Evolutionary conservation across 2,329 filamentous ascomycete genomes (phyloP).

Genomic region (Paradendryphiella salina): DNA sequence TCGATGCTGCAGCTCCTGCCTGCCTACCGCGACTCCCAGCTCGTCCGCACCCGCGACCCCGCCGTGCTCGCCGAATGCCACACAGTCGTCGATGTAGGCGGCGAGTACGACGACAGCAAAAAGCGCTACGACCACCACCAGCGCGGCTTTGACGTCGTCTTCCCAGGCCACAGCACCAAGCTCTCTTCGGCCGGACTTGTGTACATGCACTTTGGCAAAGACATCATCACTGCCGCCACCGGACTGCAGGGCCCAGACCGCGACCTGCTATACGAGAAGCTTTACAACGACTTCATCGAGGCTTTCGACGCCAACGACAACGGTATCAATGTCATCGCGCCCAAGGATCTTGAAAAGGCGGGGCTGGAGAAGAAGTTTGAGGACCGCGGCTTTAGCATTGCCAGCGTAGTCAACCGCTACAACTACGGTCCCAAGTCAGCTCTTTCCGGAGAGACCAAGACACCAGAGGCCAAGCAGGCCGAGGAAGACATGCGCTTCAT

Average conservation of each 20-base stretch:
- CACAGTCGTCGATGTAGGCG: constrained; percentile 97
- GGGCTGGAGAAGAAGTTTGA: constrained; percentile 81
- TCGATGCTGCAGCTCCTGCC: constrained; percentile 92
- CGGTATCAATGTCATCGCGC: constrained; percentile 82
- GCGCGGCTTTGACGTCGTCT: constrained; percentile 82
- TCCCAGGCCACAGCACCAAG: constrained; percentile 82
- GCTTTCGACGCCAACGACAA: constrained; percentile 98
- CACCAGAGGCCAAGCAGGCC: constrained; percentile 58
- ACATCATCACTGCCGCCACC: constrained; percentile 73
- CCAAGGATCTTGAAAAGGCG: constrained; percentile 67
- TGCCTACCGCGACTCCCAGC: constrained; percentile 70
- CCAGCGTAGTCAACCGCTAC: constrained; percentile 82
- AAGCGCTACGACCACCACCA: constrained; percentile 98
- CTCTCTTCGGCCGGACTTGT: constrained; percentile 92
- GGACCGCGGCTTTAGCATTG: constrained; percentile 79
- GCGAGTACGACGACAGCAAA: constrained; percentile 76
- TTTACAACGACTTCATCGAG: constrained; percentile 93
- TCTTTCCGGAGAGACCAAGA: constrained; percentile 39
- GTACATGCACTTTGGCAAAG: constrained; percentile 90
- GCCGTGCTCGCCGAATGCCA: constrained; percentile 78
- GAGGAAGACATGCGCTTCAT: constrained; percentile 82
- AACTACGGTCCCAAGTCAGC: constrained; percentile 66
- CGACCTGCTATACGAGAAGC: constrained; percentile 76
- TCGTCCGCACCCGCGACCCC: constrained; percentile 87
- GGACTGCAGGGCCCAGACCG: constrained; percentile 67